phyloP scores from a whole-genome alignment of 2,329 filamentous ascomycete species.

The Tetracladium maxilliforme region DNA sequence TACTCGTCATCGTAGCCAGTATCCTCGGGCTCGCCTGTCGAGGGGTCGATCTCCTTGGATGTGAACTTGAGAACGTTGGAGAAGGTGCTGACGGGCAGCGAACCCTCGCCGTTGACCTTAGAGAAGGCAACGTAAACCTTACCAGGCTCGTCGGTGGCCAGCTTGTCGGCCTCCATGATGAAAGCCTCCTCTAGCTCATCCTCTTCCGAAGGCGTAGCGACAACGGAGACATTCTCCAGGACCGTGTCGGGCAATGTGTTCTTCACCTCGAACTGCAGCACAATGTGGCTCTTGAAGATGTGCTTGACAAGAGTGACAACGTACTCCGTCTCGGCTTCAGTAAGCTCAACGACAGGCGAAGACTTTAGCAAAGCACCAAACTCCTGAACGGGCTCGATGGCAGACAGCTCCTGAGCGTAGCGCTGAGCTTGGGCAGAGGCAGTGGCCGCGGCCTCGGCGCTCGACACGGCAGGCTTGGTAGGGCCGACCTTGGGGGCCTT shows the following conservation, averaged over 20 bases:
- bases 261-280: slow-evolving; percentile 93
- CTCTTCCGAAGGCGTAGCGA: slow-evolving; percentile 66
- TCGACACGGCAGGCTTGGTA: slow-evolving; percentile 51
- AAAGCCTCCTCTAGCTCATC: slow-evolving; percentile 84
- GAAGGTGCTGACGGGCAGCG: slow-evolving; percentile 70
- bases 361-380: slow-evolving; percentile 91
- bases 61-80: slow-evolving; percentile 94
- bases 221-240: slow-evolving; percentile 75
- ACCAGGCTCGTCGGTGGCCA: slow-evolving; percentile 74
- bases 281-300: slow-evolving; percentile 92
- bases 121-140: slow-evolving; percentile 93
- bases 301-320: slow-evolving; percentile 91
- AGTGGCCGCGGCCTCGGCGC: slow-evolving; percentile 60
- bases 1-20: slow-evolving; percentile 95
- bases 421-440: slow-evolving; percentile 73
- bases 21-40: slow-evolving; percentile 84
- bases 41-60: slow-evolving; percentile 93
- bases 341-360: slow-evolving; percentile 72
- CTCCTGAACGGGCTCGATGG: slow-evolving; percentile 79
- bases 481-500: slow-evolving; percentile 79
- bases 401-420: slow-evolving; percentile 74
- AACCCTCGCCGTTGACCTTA: slow-evolving; percentile 59
- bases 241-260: slow-evolving; percentile 90
- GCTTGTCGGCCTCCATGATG: slow-evolving; percentile 74
- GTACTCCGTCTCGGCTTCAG: slow-evolving; percentile 95